Conservation (phyloP, 192 early-diverging fungal genomes). For the Diversispora epigaea region DNA sequence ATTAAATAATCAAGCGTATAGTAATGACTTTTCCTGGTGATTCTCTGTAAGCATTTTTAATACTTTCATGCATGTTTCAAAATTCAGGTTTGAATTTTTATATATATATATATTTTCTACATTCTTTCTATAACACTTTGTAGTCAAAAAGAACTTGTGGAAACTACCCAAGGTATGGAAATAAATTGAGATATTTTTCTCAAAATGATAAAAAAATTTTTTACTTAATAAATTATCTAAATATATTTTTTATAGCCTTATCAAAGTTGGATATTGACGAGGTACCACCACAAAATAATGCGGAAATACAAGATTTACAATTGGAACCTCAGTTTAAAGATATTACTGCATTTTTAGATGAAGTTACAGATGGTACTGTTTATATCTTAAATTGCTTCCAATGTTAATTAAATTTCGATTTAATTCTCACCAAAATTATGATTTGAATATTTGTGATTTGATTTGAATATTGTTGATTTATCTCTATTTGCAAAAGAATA, state of each 20-base stretch:
- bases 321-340: slow-evolving; percentile 45
- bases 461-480: no score
- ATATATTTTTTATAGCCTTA: neutral
- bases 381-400: neutral
- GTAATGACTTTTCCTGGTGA: no score
- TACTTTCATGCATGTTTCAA: no score
- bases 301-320: neutral
- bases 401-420: neutral
- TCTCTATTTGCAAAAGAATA: slow-evolving; percentile 36
- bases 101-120: no score
- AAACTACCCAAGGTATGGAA: neutral
- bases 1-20: no score
- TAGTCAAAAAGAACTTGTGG: slow-evolving; percentile 5
- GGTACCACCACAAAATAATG: neutral
- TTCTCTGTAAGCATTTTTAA: no score
- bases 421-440: neutral
- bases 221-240: neutral
- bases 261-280: neutral
- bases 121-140: neutral
- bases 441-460: neutral
- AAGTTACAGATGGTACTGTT: slow-evolving; percentile 40
- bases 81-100: no score
- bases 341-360: slow-evolving; percentile 44
- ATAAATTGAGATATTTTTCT: neutral
- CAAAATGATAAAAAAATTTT: neutral